Evolutionary conservation across 768 basidiomycete species (phyloP).

Genomic region (Daedaleopsis nitida): DNA sequence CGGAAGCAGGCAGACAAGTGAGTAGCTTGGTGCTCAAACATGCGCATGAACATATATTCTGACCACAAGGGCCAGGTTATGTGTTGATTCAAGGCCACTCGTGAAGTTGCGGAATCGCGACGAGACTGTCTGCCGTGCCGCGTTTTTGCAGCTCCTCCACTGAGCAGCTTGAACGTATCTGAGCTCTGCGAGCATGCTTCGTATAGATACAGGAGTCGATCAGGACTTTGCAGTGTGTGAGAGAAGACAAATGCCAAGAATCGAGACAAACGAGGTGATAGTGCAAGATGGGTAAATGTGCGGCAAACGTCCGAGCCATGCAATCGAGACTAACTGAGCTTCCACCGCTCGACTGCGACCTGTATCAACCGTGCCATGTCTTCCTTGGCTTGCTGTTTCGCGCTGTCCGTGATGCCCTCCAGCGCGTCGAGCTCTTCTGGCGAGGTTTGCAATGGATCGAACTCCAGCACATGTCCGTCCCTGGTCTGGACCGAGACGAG

Average conservation of each 20-base stretch:
- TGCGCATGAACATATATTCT: background rate
- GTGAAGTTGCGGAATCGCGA: constrained; percentile 70
- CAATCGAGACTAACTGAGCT: constrained; percentile 38
- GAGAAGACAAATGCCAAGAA: background rate
- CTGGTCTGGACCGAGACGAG: constrained; percentile 77
- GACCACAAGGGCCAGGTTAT: constrained; percentile 4
- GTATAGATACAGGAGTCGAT: background rate
- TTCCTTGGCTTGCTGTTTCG: constrained; percentile 78
- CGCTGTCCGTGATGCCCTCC: constrained; percentile 77
- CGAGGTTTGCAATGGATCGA: constrained; percentile 78
- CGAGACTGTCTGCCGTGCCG: constrained; percentile 54
- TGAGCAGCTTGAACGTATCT: background rate
- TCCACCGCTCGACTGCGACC: constrained; percentile 79
- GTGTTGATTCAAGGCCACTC: constrained; percentile 34
- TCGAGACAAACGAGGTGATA: background rate
- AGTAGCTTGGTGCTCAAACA: background rate
- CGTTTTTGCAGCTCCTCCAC: constrained; percentile 43
- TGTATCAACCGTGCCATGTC: constrained; percentile 76
- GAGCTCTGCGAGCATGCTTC: background rate
- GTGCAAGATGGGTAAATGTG: background rate
- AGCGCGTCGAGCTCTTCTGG: constrained; percentile 73
- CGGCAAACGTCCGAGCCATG: background rate
- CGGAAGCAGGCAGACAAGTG: constrained; percentile 50
- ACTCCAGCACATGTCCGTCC: constrained; percentile 82
- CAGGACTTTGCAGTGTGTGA: background rate